Percentiles rank a stretch among this genome's conserved stretches.
phyloP scores from a whole-genome alignment of 495 filamentous ascomycete species.

The Lasiosphaeriaceae sp. region DNA sequence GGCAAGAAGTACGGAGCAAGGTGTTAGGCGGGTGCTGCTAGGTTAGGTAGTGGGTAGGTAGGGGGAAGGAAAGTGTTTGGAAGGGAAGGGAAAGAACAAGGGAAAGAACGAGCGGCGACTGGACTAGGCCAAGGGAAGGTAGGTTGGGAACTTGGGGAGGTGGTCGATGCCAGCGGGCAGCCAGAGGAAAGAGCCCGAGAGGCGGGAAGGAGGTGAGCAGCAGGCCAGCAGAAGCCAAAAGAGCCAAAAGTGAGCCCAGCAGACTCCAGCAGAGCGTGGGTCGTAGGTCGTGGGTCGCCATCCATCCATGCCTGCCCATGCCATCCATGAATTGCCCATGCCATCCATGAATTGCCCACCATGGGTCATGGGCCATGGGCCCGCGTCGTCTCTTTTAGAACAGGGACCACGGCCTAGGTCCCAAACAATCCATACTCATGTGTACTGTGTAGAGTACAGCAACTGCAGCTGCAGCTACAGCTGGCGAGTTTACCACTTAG shows the following conservation, averaged over 20 bases:
- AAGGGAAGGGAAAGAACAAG: constrained; percentile 4
- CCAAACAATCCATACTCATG: neutral
- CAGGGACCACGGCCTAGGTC: neutral
- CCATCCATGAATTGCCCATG: too few species aligned
- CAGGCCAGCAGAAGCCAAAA: neutral
- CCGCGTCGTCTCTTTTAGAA: neutral
- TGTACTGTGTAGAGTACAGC: neutral
- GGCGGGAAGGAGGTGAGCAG: neutral
- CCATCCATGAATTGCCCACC: too few species aligned
- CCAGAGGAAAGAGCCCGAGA: neutral
- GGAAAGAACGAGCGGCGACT: neutral
- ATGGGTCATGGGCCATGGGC: neutral
- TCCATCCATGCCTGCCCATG: neutral
- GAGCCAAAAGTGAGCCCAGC: neutral
- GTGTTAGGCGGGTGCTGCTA: neutral
- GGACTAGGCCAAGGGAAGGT: constrained; percentile 16
- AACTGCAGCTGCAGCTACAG: neutral
- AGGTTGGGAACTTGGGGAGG: constrained; percentile 2
- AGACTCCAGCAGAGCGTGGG: neutral
- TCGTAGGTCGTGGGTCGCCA: neutral
- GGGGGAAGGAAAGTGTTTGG: neutral
- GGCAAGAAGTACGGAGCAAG: neutral
- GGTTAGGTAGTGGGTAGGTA: neutral
- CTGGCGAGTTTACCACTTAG: neutral
- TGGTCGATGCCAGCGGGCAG: neutral